A percentile compares a stretch with the other conserved stretches of the same genome.
These are phyloP conservation scores for Vanrija sp. DNA, from an alignment of 1,284 basidiomycete species.

Conservation along the genomic window DNA sequence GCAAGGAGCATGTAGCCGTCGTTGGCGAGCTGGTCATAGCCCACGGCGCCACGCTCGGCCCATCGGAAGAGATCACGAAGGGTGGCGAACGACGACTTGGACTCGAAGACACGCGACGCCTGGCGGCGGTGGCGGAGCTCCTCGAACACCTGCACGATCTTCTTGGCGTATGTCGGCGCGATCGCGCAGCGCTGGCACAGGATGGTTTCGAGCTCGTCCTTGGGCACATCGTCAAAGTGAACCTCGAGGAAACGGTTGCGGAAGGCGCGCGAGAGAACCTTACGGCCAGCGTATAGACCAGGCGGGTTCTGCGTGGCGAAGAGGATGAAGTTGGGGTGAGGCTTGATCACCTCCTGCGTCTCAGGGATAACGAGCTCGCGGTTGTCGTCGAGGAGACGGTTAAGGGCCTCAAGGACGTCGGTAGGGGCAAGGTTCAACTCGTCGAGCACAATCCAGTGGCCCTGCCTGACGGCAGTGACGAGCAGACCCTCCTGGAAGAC, in stretches of 20 bases:
- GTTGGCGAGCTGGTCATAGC: constrained; percentile 88
- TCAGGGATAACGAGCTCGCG: constrained; percentile 94
- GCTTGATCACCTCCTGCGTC: constrained; percentile 89
- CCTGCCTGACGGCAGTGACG: constrained; percentile 83
- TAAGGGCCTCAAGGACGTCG: constrained; percentile 95
- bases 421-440: constrained; percentile 97
- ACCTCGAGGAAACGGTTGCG: constrained; percentile 98
- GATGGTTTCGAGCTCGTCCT: constrained; percentile 88
- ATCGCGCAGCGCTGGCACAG: constrained; percentile 83
- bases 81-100: constrained; percentile 94
- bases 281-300: constrained; percentile 93
- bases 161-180: constrained; percentile 85
- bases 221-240: constrained; percentile 96
- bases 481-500: constrained; percentile 92
- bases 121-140: constrained; percentile 92
- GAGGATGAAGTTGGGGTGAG: constrained; percentile 95
- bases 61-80: constrained; percentile 96
- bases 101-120: constrained; percentile 89
- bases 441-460: constrained; percentile 98
- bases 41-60: constrained; percentile 83
- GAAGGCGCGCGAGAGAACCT: constrained; percentile 92
- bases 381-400: constrained; percentile 95
- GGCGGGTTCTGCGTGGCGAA: constrained; percentile 99
- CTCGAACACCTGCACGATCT: constrained; percentile 87
- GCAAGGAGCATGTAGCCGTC: constrained; percentile 98